Evolutionary conservation across 1,139 yeast genomes (phyloP).

Genomic region (Yamadazyma pseudoaaseri): DNA sequence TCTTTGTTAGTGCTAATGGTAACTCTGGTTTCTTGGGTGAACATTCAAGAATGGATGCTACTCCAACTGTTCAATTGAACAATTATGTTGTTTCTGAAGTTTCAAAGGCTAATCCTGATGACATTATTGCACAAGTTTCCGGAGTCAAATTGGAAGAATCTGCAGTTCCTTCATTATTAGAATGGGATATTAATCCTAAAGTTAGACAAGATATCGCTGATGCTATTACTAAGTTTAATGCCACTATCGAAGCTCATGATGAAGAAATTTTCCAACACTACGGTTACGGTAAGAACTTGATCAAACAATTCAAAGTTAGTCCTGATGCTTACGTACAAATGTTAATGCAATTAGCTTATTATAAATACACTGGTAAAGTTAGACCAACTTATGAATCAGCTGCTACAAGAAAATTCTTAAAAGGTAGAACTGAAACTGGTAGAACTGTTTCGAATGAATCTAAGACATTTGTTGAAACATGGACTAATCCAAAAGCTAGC

Average conservation of each 20-base stretch:
- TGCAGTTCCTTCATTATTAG: slow-evolving; percentile 23
- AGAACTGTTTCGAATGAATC: slow-evolving; percentile 83
- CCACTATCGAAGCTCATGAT: slow-evolving; percentile 54
- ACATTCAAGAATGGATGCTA: slow-evolving; percentile 98
- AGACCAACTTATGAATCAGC: slow-evolving; percentile 97
- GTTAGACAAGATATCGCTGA: slow-evolving; percentile 51
- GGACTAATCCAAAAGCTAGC: slow-evolving; percentile 61
- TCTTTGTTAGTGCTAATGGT: slow-evolving; percentile 79
- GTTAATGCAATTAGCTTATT: slow-evolving; percentile 74
- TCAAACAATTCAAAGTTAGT: slow-evolving; percentile 65
- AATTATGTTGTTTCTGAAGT: slow-evolving; percentile 67
- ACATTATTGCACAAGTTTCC: slow-evolving; percentile 28
- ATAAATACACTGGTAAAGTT: slow-evolving; percentile 74
- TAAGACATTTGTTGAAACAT: slow-evolving; percentile 68
- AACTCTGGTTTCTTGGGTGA: slow-evolving; percentile 93
- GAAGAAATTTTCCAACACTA: slow-evolving; percentile 67
- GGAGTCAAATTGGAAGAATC: slow-evolving; percentile 12
- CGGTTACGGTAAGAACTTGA: slow-evolving; percentile 70
- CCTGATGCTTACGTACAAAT: slow-evolving; percentile 81
- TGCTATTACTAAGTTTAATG: slow-evolving; percentile 57
- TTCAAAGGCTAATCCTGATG: slow-evolving; percentile 40
- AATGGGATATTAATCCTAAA: slow-evolving; percentile 51
- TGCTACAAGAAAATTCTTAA: slow-evolving; percentile 83
- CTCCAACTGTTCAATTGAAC: slow-evolving; percentile 89
- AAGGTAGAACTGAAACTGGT: slow-evolving; percentile 96